These are phyloP conservation scores for Globisporangium apiculatum DNA, from an alignment of 352 stramenopile genomes.

Conservation along the genomic window DNA sequence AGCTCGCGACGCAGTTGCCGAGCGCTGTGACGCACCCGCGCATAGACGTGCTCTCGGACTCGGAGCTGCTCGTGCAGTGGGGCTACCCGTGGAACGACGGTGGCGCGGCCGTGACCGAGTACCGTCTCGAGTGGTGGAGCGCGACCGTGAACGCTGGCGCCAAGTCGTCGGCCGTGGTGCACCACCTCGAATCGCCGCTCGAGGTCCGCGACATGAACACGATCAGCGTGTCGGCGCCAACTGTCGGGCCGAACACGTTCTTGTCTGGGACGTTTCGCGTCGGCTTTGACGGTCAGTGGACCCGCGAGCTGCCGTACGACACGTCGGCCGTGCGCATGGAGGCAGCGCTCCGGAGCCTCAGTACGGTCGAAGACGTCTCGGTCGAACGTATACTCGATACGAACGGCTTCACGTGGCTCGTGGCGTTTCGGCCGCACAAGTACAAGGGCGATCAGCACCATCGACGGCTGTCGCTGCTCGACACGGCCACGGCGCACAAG, in stretches of 20 bases:
- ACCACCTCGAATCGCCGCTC: slow-evolving; percentile 26
- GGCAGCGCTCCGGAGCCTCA: slow-evolving; percentile 31
- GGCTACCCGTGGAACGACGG: slow-evolving; percentile 36
- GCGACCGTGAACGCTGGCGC: slow-evolving; percentile 23
- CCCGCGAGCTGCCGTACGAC: slow-evolving; percentile 79
- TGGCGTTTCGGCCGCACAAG: slow-evolving; percentile 54
- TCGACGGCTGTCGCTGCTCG: slow-evolving; percentile 33
- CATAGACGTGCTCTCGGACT: slow-evolving; percentile 46
- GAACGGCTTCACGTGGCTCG: slow-evolving; percentile 75
- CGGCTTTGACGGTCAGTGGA: slow-evolving; percentile 84
- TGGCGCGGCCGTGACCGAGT: slow-evolving; percentile 48
- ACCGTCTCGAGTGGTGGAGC: slow-evolving; percentile 67
- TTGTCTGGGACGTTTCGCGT: slow-evolving; percentile 86
- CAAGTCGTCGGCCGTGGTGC: slow-evolving; percentile 47
- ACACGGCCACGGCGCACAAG: slow-evolving; percentile 36
- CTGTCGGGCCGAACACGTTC: slow-evolving; percentile 26
- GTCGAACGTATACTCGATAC: slow-evolving; percentile 51
- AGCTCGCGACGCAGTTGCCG: slow-evolving; percentile 46
- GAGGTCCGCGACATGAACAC: slow-evolving; percentile 53
- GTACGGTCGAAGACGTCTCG: slow-evolving; percentile 45
- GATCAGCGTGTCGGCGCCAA: slow-evolving; percentile 66
- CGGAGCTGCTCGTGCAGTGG: slow-evolving; percentile 76
- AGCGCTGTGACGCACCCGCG: slow-evolving; percentile 23
- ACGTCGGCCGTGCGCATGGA: slow-evolving; percentile 80
- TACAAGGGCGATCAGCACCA: slow-evolving; percentile 57